Evolutionary conservation across 768 basidiomycete genomes (phyloP), one percentile per base, ranked within the genome.

Genomic region (Royoungia palumana): DNA sequence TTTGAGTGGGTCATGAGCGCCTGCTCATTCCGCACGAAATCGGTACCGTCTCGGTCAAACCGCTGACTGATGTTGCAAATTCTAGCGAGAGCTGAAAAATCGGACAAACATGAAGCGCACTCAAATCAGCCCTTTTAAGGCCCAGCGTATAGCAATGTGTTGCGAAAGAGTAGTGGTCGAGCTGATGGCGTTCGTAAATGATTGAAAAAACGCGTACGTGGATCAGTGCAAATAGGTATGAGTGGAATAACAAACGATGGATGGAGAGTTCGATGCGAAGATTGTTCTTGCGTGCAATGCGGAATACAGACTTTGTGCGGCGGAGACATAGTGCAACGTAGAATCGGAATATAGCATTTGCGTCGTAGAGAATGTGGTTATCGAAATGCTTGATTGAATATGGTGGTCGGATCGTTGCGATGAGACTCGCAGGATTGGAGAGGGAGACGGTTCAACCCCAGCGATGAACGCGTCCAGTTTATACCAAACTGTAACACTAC

Each of bases 151-250:
- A 47, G 43, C 35, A 50, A 56, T 59, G 53, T 44, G 13, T 49
- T 49, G 47, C 19, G 43, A 41, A 59, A 56, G 56, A 62, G 28
- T 54, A 60, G 44, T 41, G 32, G 51, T 58, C 46, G 49, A 41
- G 57, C 54, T 55, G 60, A 65, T 65, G 46, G 54, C 34, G 56
- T 56, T 60, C 43, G 38, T 66, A 67, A 65, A 66, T 66, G n/a
- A 37, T 42, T 39, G 35, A 45, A 67, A 57, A 65, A 59, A 57
- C 57, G 53, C 17, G 38, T 48, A 58, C 55, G 27, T 65, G 62
- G 60, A 67, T 67, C 49, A 20, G 50, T 65, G 61, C 63, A 66
- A 66, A 66, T 66, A 59, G 63, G 65, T 65, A 66, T 57, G 61
- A 57, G 53, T 67, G 50, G 65, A 63, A 65, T 65, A 50, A 59